Evolutionary conservation across 2,329 filamentous ascomycete genomes (phyloP), one percentile per base, ranked within the genome.

Genomic region (Podosphaera leucotricha): DNA sequence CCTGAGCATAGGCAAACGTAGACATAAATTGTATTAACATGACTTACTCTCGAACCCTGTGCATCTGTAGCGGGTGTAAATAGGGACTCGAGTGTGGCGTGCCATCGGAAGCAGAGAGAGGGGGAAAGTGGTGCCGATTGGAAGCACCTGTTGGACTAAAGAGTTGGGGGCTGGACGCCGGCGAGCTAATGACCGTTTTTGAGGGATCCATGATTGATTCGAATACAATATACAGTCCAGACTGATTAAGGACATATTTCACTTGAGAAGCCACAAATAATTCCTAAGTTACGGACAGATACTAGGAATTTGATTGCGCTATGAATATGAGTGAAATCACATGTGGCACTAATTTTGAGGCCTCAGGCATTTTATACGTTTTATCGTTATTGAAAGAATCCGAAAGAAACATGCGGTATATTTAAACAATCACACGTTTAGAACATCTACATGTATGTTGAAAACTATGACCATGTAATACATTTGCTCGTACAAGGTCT

Each of bases 31-130:
- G 28, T 11, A 20, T 18, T 16, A 35, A 44, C 37, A 15, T 41
- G 28, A 71, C 76, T 68, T 67, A 82, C 77, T 85, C 80, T 70
- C 78, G 70, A 43, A 84, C 80, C 59, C 70, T 75, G 59, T 80
- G 77, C 47, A 72, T 71, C 59, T 84, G 79, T 45, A 80, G 61
- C 28, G 78, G 77, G 54, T 84, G 79, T 45, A 82, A 61, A 54
- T 71, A 77, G 1, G 77, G 75, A 53, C 71, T 77, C 46, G 65
- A 64, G 36, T 63, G 54, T 39, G 60, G 55, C 21, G 67, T 66
- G 47, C 63, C 66, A 55, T 75, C 72, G 35, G 53, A 42, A 22
- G 7, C 26, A 16, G 40, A 51, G 47, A 69, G 71, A 22, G 64
- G 54, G 22, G 67, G 63, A 24, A 64, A 44, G 24, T 49, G 44